These are phyloP conservation scores for Sugiyamaella japonica DNA, from an alignment of 1,139 yeast genomes.

Conservation along the genomic window DNA sequence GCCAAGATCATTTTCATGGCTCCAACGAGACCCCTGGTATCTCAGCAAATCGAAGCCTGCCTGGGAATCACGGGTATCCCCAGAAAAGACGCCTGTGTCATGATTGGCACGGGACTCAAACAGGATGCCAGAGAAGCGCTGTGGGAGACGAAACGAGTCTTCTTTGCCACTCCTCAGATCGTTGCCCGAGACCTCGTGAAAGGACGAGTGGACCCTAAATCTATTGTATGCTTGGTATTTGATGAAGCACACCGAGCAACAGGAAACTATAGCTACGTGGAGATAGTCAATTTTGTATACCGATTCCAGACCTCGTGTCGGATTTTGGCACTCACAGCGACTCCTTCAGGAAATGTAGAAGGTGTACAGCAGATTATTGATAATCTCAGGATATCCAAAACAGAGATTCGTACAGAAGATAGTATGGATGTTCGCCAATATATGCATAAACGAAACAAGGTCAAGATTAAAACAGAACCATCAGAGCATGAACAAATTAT, in stretches of 20 bases:
- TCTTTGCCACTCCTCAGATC: slow-evolving; percentile 96
- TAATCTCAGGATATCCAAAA: slow-evolving; percentile 68
- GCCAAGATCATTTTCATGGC: slow-evolving; percentile 92
- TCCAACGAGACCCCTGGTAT: slow-evolving; percentile 95
- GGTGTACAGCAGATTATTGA: slow-evolving; percentile 84
- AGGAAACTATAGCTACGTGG: slow-evolving; percentile 86
- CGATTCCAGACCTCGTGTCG: slow-evolving; percentile 69
- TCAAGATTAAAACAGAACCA: slow-evolving; percentile 55
- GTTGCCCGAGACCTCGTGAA: slow-evolving; percentile 83
- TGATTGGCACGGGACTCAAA: slow-evolving; percentile 54
- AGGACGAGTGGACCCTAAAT: slow-evolving; percentile 75
- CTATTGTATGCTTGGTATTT: slow-evolving; percentile 71
- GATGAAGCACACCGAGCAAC: slow-evolving; percentile 97
- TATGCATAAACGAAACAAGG: slow-evolving; percentile 68
- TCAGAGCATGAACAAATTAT: slow-evolving; percentile 56
- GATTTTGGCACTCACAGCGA: slow-evolving; percentile 86
- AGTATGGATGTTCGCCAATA: slow-evolving; percentile 78
- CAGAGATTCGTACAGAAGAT: slow-evolving; percentile 84
- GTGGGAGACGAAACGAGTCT: slow-evolving; percentile 76
- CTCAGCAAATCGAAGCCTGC: slow-evolving; percentile 95
- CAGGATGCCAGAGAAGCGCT: slow-evolving; percentile 54
- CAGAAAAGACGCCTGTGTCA: slow-evolving; percentile 69
- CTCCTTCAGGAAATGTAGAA: slow-evolving; percentile 86
- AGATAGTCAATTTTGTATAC: slow-evolving; percentile 66
- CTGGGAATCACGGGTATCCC: slow-evolving; percentile 85